Percentiles rank a stretch among this genome's conserved stretches.
These are phyloP conservation scores for Orbilia ellipsospora DNA, from an alignment of 2,329 filamentous ascomycete species.

Conservation along the genomic window DNA sequence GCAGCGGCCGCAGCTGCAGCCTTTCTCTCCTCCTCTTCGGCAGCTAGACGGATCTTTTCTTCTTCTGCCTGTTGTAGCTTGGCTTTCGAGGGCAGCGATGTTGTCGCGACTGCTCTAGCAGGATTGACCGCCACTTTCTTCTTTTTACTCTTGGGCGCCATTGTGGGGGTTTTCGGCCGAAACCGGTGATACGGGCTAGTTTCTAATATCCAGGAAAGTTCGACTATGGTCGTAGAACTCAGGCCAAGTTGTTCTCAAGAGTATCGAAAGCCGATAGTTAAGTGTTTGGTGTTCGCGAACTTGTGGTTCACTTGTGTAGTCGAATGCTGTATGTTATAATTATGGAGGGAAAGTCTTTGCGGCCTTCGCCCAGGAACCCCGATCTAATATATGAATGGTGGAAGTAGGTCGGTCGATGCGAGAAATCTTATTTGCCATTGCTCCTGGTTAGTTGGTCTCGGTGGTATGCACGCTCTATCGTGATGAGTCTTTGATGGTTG, in stretches of 20 bases:
- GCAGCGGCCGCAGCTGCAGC: conserved; percentile 57
- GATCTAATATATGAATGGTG: conserved; percentile 6
- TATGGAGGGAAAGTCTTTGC: too few species aligned
- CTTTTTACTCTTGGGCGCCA: conserved; percentile 75
- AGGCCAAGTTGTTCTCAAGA: too few species aligned
- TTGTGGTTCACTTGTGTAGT: too few species aligned
- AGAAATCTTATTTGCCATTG: conserved; percentile 19
- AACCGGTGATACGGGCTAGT: not conserved
- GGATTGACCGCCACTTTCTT: conserved; percentile 90
- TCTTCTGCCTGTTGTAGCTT: conserved; percentile 63
- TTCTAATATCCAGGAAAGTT: not conserved
- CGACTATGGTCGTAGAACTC: not conserved
- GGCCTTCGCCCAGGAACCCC: not conserved
- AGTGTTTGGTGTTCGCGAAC: too few species aligned
- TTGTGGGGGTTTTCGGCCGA: conserved; percentile 15
- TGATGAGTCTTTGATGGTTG: conserved; percentile 40
- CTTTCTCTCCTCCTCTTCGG: conserved; percentile 55
- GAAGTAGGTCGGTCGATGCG: not conserved
- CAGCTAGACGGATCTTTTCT: conserved; percentile 42
- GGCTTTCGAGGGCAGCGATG: conserved; percentile 85
- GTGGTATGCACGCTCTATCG: too few species aligned
- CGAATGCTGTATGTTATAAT: too few species aligned
- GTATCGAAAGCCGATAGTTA: too few species aligned
- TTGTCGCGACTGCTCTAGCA: conserved; percentile 91
- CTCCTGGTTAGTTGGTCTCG: conserved; percentile 5